Percentiles rank a stretch among this genome's conserved stretches.
These are phyloP conservation scores for Hypseocharis bilobata DNA, from an alignment of 441 rosid species.

Conservation along the genomic window DNA sequence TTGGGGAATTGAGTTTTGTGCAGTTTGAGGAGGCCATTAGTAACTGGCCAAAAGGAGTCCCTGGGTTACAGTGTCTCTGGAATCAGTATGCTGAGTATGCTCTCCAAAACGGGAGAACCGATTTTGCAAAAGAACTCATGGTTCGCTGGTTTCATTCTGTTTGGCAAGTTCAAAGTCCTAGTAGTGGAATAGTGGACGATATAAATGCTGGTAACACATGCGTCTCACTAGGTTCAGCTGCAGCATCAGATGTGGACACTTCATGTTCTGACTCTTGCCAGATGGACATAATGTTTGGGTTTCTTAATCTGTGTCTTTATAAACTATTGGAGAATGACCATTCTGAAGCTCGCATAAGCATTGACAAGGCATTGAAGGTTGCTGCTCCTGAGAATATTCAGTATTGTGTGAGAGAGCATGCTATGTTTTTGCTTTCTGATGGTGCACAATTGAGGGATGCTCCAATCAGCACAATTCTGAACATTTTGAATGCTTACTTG, in stretches of 20 bases:
- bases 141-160: slow-evolving; percentile 51
- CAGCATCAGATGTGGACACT: slow-evolving; percentile 28
- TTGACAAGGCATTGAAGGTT: slow-evolving; percentile 50
- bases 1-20: slow-evolving; percentile 25
- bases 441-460: slow-evolving; percentile 31
- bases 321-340: slow-evolving; percentile 47
- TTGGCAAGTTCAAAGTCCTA: slow-evolving; percentile 32
- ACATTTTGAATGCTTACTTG: slow-evolving; percentile 45
- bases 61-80: slow-evolving; percentile 76
- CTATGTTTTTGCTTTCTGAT: slow-evolving; percentile 37
- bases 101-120: slow-evolving; percentile 40
- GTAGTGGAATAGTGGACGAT: slow-evolving; percentile 25
- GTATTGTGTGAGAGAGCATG: slow-evolving; percentile 68
- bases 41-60: slow-evolving; percentile 56
- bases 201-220: slow-evolving; percentile 19
- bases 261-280: slow-evolving; percentile 23
- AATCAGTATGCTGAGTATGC: slow-evolving; percentile 77
- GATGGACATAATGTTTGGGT: slow-evolving; percentile 60
- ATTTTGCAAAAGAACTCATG: slow-evolving; percentile 49
- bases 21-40: slow-evolving; percentile 64
- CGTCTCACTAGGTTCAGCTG: slow-evolving; percentile 22
- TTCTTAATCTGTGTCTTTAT: slow-evolving; percentile 61
- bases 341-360: slow-evolving; percentile 41
- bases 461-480: slow-evolving; percentile 34
- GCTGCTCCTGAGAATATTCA: slow-evolving; percentile 37